These are phyloP conservation scores for Fraxinus anomala DNA, from an alignment of 257 asterid species.

Conservation along the genomic window DNA sequence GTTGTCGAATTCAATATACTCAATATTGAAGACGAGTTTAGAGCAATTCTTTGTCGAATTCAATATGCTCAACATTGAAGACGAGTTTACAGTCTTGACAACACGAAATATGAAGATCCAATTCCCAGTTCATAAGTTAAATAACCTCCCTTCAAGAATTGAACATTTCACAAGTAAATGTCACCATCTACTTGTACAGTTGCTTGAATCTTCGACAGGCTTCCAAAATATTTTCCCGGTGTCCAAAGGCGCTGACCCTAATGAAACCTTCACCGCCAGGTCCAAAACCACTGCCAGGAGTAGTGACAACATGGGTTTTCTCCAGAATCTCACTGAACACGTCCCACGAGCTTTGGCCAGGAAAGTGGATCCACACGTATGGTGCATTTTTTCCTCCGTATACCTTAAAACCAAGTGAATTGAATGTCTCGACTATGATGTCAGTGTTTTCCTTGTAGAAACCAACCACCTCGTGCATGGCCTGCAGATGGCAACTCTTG, in stretches of 20 bases:
- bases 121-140: neutral
- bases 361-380: conserved; percentile 91
- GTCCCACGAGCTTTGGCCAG: conserved; percentile 93
- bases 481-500: conserved; percentile 49
- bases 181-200: conserved; percentile 59
- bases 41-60: too few relatives aligned
- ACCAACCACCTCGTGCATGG: conserved; percentile 86
- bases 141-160: neutral
- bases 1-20: too few relatives aligned
- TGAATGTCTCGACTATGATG: conserved; percentile 82
- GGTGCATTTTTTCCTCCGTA: conserved; percentile 98
- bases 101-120: neutral
- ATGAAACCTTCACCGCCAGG: conserved; percentile 96
- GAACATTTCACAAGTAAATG: neutral
- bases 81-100: too few relatives aligned
- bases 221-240: conserved; percentile 81
- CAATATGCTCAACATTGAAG: too few relatives aligned
- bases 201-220: conserved; percentile 96
- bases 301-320: conserved; percentile 90
- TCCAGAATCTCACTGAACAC: conserved; percentile 88
- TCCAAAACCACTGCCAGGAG: conserved; percentile 98
- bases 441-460: conserved; percentile 88
- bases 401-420: conserved; percentile 85
- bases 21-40: too few relatives aligned
- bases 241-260: conserved; percentile 92